phyloP scores from a whole-genome alignment of 1,139 yeast genomes.

The Saccharomyces pastorianus region DNA sequence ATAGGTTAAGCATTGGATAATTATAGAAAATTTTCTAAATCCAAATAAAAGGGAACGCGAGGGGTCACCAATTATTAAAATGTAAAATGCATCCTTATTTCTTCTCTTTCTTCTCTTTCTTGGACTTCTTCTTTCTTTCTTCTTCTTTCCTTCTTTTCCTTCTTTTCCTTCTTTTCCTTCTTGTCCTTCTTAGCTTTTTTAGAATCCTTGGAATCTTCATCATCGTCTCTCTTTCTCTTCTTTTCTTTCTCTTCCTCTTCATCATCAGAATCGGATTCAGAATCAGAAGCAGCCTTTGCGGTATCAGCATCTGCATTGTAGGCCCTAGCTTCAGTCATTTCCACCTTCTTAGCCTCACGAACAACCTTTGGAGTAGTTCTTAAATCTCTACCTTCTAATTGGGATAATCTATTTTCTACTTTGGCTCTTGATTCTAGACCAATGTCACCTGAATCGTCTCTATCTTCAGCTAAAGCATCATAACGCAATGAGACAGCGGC shows the following conservation, averaged over 20 bases:
- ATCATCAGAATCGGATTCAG: slow-evolving; percentile 35
- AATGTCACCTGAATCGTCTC: slow-evolving; percentile 89
- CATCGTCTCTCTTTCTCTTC: slow-evolving; percentile 34
- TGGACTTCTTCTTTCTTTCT: slow-evolving; percentile 41
- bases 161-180: slow-evolving; percentile 37
- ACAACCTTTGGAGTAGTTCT: slow-evolving; percentile 72
- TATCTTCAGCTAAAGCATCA: slow-evolving; percentile 94
- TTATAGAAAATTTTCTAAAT: neutral
- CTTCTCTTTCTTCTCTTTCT: slow-evolving; percentile 24
- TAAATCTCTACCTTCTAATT: slow-evolving; percentile 89
- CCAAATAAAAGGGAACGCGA: neutral
- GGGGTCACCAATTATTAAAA: slow-evolving; percentile 2
- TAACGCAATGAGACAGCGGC: slow-evolving; percentile 94
- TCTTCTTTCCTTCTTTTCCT: slow-evolving; percentile 40
- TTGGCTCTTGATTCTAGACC: slow-evolving; percentile 89
- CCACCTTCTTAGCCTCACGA: slow-evolving; percentile 76
- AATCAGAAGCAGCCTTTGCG: slow-evolving; percentile 41
- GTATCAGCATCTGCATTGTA: slow-evolving; percentile 92
- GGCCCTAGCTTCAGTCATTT: slow-evolving; percentile 72
- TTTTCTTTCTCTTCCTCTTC: slow-evolving; percentile 37
- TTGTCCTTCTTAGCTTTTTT: slow-evolving; percentile 38
- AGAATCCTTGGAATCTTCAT: slow-evolving; percentile 36
- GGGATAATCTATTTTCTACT: slow-evolving; percentile 90
- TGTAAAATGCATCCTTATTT: slow-evolving; percentile 4
- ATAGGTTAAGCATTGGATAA: neutral